Evolutionary conservation across 345 rosid species (phyloP), one percentile per base, ranked within the genome.

Genomic region (Citrus cavaleriei): DNA sequence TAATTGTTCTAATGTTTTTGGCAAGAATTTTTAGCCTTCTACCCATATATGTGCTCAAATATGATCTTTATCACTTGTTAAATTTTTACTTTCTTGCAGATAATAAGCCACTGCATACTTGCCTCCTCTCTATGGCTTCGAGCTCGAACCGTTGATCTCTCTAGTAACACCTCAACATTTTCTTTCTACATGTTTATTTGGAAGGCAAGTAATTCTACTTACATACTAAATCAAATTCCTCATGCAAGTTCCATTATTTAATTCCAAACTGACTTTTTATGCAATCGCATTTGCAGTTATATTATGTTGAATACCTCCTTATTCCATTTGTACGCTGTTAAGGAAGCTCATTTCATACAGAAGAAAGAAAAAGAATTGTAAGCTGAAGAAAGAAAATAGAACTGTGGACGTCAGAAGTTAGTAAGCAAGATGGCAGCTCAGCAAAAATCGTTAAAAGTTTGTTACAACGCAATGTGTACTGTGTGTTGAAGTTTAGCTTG

Each of bases 171-270:
- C 10, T 80, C 86, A 3, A 58, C 70, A n/a, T 25, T 82, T 66
- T 78, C 79, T 4, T 83, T 83, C 63, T 83, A 83, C 55, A 78
- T 83, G 86, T 81, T 85, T 81, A 85, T 83, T 7, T 83, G 88
- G 86, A 78, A 83, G 88, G n/a, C 32, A 4, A 58, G 46, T 38
- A 24, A 3, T 19, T 13, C 2, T 34, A 35, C 19, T 49, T 38
- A 38, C 7, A 54, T 19, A 18, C 58, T 54, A 54, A 54, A 54
- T 51, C 27, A 58, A 58, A 2, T 46, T 46, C 51, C 14, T 59
- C 28, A 18, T 5, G 58, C 28, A n/a, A 59, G 27, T 59, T 59
- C 13, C 10, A 22, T 22, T 59, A n/a, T 59, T 46, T 68, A 24
- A 10, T 24, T 37, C 54, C 54, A 27, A 16, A 63, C 42, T 62